Conservation (phyloP, 83 land plant species). For the Picea abies region DNA sequence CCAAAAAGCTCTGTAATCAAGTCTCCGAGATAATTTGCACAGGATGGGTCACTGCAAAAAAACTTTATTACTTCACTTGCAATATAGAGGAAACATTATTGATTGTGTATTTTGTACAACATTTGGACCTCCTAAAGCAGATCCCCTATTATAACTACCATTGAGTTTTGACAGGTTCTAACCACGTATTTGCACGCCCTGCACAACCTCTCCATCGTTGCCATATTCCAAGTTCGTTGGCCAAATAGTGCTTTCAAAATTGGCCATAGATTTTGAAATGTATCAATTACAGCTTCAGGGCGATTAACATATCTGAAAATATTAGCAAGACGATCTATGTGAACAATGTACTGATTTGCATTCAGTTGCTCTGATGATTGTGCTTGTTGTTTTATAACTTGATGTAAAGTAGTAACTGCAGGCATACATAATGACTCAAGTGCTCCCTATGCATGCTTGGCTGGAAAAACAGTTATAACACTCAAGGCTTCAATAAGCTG, state of each 20-base stretch:
- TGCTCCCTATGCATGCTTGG: conserved; percentile 71
- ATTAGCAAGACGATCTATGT: conserved; percentile 84
- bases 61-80: conserved; percentile 99
- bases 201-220: conserved; percentile 93
- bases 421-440: conserved; percentile 79
- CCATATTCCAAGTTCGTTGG: conserved; percentile 79
- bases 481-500: conserved; percentile 95
- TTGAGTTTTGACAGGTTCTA: conserved; percentile 72
- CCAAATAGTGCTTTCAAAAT: conserved; percentile 74
- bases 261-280: conserved; percentile 88
- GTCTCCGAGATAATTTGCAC: conserved; percentile 70
- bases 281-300: conserved; percentile 88
- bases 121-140: conserved; percentile 87
- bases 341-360: conserved; percentile 76
- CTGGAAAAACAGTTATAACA: conserved; percentile 84
- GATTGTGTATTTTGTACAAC: conserved; percentile 75
- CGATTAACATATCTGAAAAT: conserved; percentile 87
- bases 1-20: conserved; percentile 76
- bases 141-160: conserved; percentile 80
- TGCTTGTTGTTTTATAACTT: conserved; percentile 71
- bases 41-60: conserved; percentile 88
- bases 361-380: conserved; percentile 53
- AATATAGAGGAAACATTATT: conserved; percentile 93
- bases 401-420: conserved; percentile 76
- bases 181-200: conserved; percentile 99